Base-by-base conservation (phyloP, 2,329 filamentous ascomycete species). In the Penicillium hesseltinei region DNA sequence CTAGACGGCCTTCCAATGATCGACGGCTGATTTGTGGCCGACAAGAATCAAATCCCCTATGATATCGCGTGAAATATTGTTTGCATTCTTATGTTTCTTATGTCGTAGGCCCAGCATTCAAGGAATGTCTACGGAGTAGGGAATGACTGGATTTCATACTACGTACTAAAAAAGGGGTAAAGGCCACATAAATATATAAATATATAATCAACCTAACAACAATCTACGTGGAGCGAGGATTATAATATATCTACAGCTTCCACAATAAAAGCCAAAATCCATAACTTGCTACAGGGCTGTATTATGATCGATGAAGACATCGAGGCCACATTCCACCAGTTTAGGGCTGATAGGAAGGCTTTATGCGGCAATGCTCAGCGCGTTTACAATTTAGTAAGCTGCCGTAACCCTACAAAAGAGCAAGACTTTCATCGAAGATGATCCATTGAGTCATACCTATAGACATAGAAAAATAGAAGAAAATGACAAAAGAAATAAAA, bases 401-500 rank as follows among this genome's bases (percentile, higher is more conserved):
- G 25, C 19, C 2, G 0, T 36, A 1, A 11, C 23, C 4, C 5
- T 48, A 29, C 51, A 46, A 13, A 33, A 15, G 5, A 21, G 1
- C 1, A 9, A 13, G 2, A 25, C 38, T 8, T 52, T 46, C 21
- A 47, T 39, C 17, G 33, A 57, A 44, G 36, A 31, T 47, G n/a
- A 51, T 51, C 25, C 45, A 60, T 61, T 58, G 44, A 51, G 17
- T 60, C 54, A 53, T 56, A 62, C 52, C 47, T 68, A 67, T 68
- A 56, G 57, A 64, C 64, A 65, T 51, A 39, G 61, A 60, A 60
- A 31, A 46, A 43, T 5, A 50, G 17, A 54, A 56, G 13, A 38
- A 60, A 62, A 45, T 50, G 63, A 62, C 57, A 62, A 62, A 63
- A 47, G 62, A 64, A 60, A 62, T 17, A 55, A 47, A 29, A 39